A percentile compares a stretch with the other conserved stretches of the same genome.
Evolutionary conservation across 169 alveolate species (phyloP).

Genomic region (Eimeria acervulina): DNA sequence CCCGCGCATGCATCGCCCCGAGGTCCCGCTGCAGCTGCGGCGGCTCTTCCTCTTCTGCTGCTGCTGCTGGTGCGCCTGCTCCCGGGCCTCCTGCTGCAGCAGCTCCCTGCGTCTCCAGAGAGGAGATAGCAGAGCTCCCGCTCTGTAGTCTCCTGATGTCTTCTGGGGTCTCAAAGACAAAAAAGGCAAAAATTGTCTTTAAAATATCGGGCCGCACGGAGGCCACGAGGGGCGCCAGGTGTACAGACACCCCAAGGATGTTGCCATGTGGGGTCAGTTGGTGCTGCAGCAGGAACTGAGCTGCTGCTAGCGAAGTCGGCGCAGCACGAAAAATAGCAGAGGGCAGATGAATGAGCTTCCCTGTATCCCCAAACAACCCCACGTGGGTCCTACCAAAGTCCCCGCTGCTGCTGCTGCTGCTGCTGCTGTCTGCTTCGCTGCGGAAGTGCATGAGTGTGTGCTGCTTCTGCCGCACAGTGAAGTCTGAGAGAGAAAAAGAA

Average conservation of each 20-base stretch:
- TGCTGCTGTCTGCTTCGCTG: constrained; percentile 50
- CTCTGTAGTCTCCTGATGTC: constrained; percentile 36
- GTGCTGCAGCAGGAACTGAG: constrained; percentile 76
- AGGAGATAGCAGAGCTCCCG: neutral
- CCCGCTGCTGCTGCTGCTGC: constrained; percentile 39
- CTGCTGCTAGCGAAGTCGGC: constrained; percentile 67
- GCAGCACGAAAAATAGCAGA: constrained; percentile 46
- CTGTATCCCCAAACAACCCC: constrained; percentile 47
- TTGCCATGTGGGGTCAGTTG: constrained; percentile 78
- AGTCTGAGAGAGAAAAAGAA: constrained; percentile 84
- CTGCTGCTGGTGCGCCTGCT: constrained; percentile 79
- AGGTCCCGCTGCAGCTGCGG: constrained; percentile 58
- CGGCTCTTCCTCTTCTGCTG: constrained; percentile 3
- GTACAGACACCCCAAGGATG: constrained; percentile 75
- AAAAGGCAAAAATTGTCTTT: constrained; percentile 56
- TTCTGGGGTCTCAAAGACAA: constrained; percentile 75
- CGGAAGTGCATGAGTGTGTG: constrained; percentile 80
- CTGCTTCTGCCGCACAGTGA: constrained; percentile 82
- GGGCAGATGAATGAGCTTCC: constrained; percentile 43
- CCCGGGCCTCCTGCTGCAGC: constrained; percentile 73
- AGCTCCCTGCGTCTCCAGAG: constrained; percentile 79
- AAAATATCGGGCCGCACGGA: constrained; percentile 74
- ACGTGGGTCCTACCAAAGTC: constrained; percentile 33
- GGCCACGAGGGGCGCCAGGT: constrained; percentile 80
- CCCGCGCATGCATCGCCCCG: constrained; percentile 75